These are phyloP conservation scores for Aegilops bicornis DNA, from an alignment of 176 grass and related monocot genomes.

Conservation along the genomic window DNA sequence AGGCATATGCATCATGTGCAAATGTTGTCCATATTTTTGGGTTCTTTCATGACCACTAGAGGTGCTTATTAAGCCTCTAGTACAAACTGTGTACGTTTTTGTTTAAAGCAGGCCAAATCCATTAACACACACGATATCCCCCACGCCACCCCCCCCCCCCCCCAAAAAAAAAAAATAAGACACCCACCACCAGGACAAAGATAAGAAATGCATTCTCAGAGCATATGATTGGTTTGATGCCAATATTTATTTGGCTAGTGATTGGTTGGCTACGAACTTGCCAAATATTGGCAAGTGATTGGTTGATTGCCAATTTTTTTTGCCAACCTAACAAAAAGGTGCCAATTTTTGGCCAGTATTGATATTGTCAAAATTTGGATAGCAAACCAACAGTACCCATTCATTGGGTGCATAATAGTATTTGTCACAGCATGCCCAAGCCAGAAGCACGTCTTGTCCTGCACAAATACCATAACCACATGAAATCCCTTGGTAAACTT, in stretches of 20 bases:
- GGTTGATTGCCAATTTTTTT: no score
- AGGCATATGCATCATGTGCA: neutral
- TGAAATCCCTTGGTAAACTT: neutral
- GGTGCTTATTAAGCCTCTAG: neutral
- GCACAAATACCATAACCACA: neutral
- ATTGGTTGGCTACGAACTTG: no score
- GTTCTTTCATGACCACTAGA: neutral
- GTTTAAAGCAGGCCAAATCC: neutral
- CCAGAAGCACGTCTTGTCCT: neutral
- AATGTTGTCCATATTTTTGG: neutral
- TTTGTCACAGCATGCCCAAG: neutral
- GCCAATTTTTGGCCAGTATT: no score
- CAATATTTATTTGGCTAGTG: no score
- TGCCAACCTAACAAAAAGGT: no score
- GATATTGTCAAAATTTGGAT: no score
- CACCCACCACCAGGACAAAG: no score
- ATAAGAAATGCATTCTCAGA: no score
- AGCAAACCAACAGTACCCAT: neutral
- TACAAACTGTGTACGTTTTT: neutral
- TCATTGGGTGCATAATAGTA: neutral
- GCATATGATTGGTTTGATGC: no score
- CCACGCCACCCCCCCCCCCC: no score
- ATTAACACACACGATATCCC: neutral
- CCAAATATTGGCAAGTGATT: no score
- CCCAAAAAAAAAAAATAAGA: no score